Percentiles rank a stretch among this genome's conserved stretches.
phyloP scores from a whole-genome alignment of 371 early-diverging fungal genomes.

The Mortierella sp. region DNA sequence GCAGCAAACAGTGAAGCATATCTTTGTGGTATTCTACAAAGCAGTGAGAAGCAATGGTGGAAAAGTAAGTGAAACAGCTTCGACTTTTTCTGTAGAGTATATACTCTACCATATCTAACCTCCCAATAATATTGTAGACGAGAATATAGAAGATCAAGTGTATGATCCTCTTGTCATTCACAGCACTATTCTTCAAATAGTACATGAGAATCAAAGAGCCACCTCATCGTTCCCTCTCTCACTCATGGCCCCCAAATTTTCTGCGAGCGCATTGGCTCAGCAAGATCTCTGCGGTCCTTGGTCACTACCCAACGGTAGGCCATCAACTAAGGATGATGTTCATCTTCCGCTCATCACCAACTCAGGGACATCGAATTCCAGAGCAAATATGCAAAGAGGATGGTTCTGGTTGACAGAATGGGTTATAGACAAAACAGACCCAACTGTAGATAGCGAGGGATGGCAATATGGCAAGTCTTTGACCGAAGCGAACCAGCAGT shows the following conservation, averaged over 20 bases:
- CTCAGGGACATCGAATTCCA: constrained; percentile 33
- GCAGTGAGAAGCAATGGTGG: constrained; percentile 67
- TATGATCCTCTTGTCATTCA: constrained; percentile 71
- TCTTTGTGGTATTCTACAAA: constrained; percentile 77
- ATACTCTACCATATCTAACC: not conserved
- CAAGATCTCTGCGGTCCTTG: constrained; percentile 71
- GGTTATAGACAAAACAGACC: constrained; percentile 77
- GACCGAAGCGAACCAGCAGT: constrained; percentile 63
- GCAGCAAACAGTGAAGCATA: constrained; percentile 71
- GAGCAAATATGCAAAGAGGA: constrained; percentile 34
- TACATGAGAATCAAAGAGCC: constrained; percentile 81
- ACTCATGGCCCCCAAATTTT: constrained; percentile 66
- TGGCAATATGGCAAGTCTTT: constrained; percentile 80
- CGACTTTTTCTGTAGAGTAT: not conserved
- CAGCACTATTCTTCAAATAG: constrained; percentile 69
- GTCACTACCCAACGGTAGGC: constrained; percentile 68
- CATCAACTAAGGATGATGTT: constrained; percentile 66
- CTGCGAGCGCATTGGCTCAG: constrained; percentile 61
- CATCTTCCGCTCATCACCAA: constrained; percentile 59
- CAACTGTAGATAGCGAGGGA: constrained; percentile 72
- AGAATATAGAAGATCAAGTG: constrained; percentile 57
- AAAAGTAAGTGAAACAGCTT: constrained; percentile 28
- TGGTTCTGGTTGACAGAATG: constrained; percentile 93
- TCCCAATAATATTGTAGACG: constrained; percentile 32
- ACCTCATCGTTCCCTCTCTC: constrained; percentile 61